Base-by-base conservation (phyloP, 2,329 filamentous ascomycete species). In the Xylariaceae sp. region DNA sequence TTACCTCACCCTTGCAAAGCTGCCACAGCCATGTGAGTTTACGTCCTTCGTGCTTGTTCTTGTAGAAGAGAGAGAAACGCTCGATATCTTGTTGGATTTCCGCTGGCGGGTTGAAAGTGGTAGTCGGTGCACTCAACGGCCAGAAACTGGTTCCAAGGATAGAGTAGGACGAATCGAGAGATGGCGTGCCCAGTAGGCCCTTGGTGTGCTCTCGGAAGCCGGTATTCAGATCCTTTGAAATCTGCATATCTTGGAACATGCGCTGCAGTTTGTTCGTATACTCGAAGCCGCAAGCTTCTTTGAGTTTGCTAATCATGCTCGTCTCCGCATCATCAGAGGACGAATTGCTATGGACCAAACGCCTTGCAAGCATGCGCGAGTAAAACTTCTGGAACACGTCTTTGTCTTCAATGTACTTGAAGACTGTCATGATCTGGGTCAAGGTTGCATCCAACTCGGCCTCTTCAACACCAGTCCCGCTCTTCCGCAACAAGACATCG, bases 371-470 rank as follows among this genome's bases (percentile, higher is more conserved):
- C 87, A 96, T 96, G 57, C 92, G 89, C 2, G 93, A 96, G 74
- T 99, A 99, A 74, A 97, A 99, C 72, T 97, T 99, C 72, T 97
- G 94, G 81, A 99, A 99, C 5, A 99, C 95, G 66, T 99, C 94
- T 79, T 99, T 99, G 74, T 99, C 95, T 69, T 99, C 94, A 58
- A 99, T 97, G 73, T 99, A 99, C 76, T 97, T 97, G 83, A 99
- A 99, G 50, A 99, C 90, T 1, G 93, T 97, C 94, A 99, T 99
- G 64, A 99, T 94, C 70, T 97, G 90, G 17, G 84, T 85, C 31
- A 97, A 77, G 31, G 90, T 88, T 60, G 88, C 87, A 73, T 99
- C 94, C 63, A 97, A 81, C 66, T 99, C 93, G 31, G 89, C 88
- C 67, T 99, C 94, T 67, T 97, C 94, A 13, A 91, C 90, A 63